Conservation (phyloP, 495 filamentous ascomycete species). For the Tuber microsphaerosporum region DNA sequence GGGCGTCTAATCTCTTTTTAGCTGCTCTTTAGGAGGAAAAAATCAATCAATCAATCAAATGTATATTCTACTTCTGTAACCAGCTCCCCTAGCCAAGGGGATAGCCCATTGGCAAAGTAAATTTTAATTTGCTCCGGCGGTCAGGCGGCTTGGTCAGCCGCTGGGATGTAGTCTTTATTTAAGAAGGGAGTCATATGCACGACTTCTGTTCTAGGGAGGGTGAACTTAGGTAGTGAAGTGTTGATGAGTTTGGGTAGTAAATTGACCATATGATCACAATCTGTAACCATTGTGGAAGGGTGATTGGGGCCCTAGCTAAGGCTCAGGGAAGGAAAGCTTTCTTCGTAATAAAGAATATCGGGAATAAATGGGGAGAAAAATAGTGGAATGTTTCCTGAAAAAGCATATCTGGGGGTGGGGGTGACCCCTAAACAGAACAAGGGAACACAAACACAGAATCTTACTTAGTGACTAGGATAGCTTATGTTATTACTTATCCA, state of each 20-base stretch:
- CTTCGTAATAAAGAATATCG: not conserved
- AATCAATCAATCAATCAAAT: not conserved
- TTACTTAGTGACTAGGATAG: not conserved
- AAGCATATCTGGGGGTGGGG: not conserved
- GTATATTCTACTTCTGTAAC: not conserved
- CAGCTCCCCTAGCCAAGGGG: not conserved
- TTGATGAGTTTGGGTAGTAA: not conserved
- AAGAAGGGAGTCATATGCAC: too few species aligned
- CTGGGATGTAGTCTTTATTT: too few species aligned
- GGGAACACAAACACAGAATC: not conserved
- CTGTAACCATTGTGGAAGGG: not conserved
- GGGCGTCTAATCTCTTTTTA: not conserved
- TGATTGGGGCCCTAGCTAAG: not conserved
- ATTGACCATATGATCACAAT: not conserved
- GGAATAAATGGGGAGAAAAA: not conserved
- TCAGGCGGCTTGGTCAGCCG: not conserved
- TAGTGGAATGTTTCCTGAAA: not conserved
- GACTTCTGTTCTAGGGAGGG: too few species aligned
- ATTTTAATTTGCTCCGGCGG: not conserved
- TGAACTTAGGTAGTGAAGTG: too few species aligned
- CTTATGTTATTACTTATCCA: not conserved
- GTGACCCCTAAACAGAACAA: not conserved
- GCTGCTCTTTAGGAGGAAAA: not conserved
- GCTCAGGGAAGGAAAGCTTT: not conserved
- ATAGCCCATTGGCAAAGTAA: not conserved